Percentiles rank a stretch among this genome's conserved stretches.
Conservation (phyloP, 2,329 filamentous ascomycete species). For the Fusarium verticillioides region DNA sequence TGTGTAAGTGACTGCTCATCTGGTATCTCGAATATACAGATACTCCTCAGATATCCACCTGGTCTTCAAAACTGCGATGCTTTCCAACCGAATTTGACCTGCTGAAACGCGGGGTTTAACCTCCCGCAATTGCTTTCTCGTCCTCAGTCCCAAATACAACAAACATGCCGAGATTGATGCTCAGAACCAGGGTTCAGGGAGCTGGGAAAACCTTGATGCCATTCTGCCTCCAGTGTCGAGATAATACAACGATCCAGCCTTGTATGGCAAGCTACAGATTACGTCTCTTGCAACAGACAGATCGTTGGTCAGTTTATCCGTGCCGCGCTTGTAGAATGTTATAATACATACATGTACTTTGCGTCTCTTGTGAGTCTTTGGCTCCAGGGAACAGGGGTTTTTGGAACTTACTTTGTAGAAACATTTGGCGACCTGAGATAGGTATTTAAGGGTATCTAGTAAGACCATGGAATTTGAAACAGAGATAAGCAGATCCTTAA, state of each 20-base stretch:
- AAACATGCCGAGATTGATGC: conserved; percentile 20
- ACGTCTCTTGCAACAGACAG: neutral
- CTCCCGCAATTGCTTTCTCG: conserved; percentile 3
- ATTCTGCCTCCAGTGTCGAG: conserved; percentile 21
- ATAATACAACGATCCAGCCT: neutral
- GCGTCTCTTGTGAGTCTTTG: neutral
- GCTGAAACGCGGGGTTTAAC: conserved; percentile 29
- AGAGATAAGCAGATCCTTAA: neutral
- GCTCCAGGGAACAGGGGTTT: neutral
- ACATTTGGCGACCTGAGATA: neutral
- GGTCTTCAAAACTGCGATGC: neutral
- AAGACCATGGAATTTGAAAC: neutral
- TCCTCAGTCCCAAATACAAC: conserved; percentile 1
- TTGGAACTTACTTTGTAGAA: neutral
- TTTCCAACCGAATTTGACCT: neutral
- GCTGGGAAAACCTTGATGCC: conserved; percentile 35
- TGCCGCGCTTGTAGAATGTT: neutral
- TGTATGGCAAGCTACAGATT: neutral
- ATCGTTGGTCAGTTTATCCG: neutral
- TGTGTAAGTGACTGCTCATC: neutral
- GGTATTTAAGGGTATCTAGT: neutral
- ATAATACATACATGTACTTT: neutral
- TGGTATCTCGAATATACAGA: neutral
- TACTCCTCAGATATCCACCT: neutral
- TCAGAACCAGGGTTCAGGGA: conserved; percentile 16